Base-by-base conservation (phyloP, 345 rosid species). In the Rhizophora apiculata region DNA sequence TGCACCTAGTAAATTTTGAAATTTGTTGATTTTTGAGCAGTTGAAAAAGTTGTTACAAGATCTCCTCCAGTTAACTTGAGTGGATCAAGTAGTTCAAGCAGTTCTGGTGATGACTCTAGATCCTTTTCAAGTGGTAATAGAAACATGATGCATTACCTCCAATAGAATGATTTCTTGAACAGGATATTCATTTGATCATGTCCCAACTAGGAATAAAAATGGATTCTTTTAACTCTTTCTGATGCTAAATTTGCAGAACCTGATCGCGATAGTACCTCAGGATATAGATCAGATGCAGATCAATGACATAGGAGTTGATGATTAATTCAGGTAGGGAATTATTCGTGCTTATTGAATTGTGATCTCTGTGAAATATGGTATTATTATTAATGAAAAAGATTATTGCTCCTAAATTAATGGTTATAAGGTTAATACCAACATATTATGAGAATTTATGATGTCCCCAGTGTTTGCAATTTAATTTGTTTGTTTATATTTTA, bases 111-210 rank as follows among this genome's bases (percentile, higher is more conserved):
- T 69, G 83, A 67, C 5, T 77, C 87, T 36, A 75, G 79, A 63
- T 85, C 86, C 24, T 84, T 86, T 70, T 83, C 91, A 48, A 76
- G 75, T 73, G 84, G 89, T 87, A 78, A 75, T 39, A 31, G 34
- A 27, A 37, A 34, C 24, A 5, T 60, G 49, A 60, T 60, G 21
- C 27, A n/a, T 48, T 77, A 3, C 6, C 48, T 69, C 2, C n/a
- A 46, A 37, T 43, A 9, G 6, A 39, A 6, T 46, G 1, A 43
- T 37, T 63, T n/a, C 4, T 32, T 57, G 8, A 60, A 62, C 20
- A 56, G 27, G 29, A 43, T 67, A 54, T 73, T 69, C 36, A 32
- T 60, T 34, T 2, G 10, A 48, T 63, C 2, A 2, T 5, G 19
- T 37, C 30, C 68, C 65, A 54, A 54, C 32, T 62, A 60, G 15